These are phyloP conservation scores for Osmanthus fragrans DNA, from an alignment of 257 asterid genomes.

Conservation along the genomic window DNA sequence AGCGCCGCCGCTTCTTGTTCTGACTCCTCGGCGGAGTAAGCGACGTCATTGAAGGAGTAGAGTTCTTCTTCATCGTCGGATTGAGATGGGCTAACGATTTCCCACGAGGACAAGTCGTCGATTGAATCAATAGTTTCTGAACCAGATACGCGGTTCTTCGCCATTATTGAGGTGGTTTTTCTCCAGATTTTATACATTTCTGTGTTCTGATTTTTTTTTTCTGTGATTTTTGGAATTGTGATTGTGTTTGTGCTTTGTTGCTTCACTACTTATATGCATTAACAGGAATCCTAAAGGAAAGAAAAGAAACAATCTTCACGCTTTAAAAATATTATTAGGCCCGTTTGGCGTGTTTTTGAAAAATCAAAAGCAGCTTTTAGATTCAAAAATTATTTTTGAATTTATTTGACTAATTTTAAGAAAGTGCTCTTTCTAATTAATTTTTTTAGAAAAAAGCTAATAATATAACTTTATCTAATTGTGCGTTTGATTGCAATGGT, in stretches of 20 bases:
- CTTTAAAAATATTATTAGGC: too few relatives aligned
- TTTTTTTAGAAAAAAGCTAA: too few relatives aligned
- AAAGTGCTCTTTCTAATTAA: too few relatives aligned
- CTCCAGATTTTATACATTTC: slow-evolving; percentile 43
- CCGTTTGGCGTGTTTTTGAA: too few relatives aligned
- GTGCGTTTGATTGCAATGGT: too few relatives aligned
- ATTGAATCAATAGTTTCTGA: not conserved
- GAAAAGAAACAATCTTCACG: too few relatives aligned
- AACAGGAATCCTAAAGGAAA: not conserved
- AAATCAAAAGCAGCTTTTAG: too few relatives aligned
- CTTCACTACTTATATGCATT: not conserved
- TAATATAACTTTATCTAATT: too few relatives aligned
- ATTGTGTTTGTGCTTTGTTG: not conserved
- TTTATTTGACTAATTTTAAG: too few relatives aligned
- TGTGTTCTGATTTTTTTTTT: not conserved
- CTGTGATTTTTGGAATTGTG: not conserved
- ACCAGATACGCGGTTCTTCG: slow-evolving; percentile 31
- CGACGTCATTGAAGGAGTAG: slow-evolving; percentile 33
- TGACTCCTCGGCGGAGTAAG: slow-evolving; percentile 15
- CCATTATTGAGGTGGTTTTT: slow-evolving; percentile 40
- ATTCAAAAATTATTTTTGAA: too few relatives aligned
- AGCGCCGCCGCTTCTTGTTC: slow-evolving; percentile 16
- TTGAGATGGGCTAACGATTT: slow-evolving; percentile 52
- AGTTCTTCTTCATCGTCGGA: slow-evolving; percentile 59
- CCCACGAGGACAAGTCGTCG: slow-evolving; percentile 64